Evolutionary conservation across 2,329 filamentous ascomycete genomes (phyloP), one percentile per base, ranked within the genome.

Genomic region (Aspergillus jensenii): DNA sequence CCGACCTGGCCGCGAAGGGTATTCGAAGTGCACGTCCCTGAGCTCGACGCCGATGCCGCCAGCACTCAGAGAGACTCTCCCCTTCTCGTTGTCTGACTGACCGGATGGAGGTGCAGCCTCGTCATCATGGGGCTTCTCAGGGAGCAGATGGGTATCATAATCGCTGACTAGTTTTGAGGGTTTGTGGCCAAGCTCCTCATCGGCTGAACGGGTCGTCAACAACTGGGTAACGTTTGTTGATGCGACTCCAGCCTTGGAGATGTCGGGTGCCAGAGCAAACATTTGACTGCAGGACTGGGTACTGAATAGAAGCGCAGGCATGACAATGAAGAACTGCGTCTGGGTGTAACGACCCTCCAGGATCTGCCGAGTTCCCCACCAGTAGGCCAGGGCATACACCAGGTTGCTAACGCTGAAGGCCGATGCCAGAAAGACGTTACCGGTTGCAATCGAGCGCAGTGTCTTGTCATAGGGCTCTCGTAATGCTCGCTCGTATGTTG

Each of bases 331-430:
- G 74, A 91, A 92, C 50, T 84, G 74, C 19, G 88, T 82, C 40
- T 86, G 84, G 47, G 83, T 82, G 63, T 88, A 88, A 52, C 84
- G 74, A 3, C 88, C 88, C 39, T 82, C 79, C 46, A 86, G 82
- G 60, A 92, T 89, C 63, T 86, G 84, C 63, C 83, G 86, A 0
- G 88, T 83, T 1, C 89, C 89, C 88, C 89, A 92, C 87, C 89
- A 93, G 74, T 91, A 92, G 0, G 88, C 87, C 56, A 93, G 83
- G 0, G 88, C 87, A 68, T 91, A 90, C 33, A 91, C 83, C 52
- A 90, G 79, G 67, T 87, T 88, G 40, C 85, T 83, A 23, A 76
- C 62, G 17, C 71, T 71, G 55, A 75, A 78, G 0, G 76, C 72
- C 40, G 77, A 62, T 2, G 78, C 78, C 45, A 79, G 67, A 69